Base-by-base conservation (phyloP, 345 rosid genomes). In the Rhizophora mangle region DNA sequence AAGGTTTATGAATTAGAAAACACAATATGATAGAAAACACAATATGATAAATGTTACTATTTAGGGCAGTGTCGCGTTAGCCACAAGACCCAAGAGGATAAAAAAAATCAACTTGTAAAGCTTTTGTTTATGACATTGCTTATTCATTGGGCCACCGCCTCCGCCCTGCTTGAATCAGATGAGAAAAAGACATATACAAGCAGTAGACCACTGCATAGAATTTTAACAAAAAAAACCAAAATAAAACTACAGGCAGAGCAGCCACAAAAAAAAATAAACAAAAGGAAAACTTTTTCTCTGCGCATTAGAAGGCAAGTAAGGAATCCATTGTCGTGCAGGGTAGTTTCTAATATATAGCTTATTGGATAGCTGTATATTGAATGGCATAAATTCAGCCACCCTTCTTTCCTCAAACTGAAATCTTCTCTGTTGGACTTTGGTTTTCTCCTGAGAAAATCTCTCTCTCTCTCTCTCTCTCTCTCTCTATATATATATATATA, bases 301-400 rank as follows among this genome's bases (percentile, higher is more conserved):
- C 75, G 62, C 68, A 80, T 75, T 73, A 37, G 18, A 68, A 79
- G 83, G 81, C 76, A 85, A 82, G 87, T 27, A 81, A 85, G 57
- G 82, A 68, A 80, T 78, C 77, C 69, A 47, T 71, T 71, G 68
- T 59, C 60, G 62, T 60, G 36, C 18, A 43, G 64, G 78, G 76
- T 81, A 74, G 54, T n/a, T 68, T 65, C 74, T 60, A 24, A 74
- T 73, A 73, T 36, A 76, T 73, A 76, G 24, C 78, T 76, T 80
- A 79, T 74, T 4, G 6, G 27, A 6, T 60, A 70, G 46, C 72
- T 70, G 43, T 32, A 62, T 53, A 49, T 54, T 43, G 18, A 19
- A 13, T 43, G 49, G 19, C 49, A 43, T 11, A 43, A 43, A 43
- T 43, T 13, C 49, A 3, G 49, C 49, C 49, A 43, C 49, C 49